These are phyloP conservation scores for Backusella mclennaniae DNA, from an alignment of 192 early-diverging fungal genomes.

Conservation along the genomic window DNA sequence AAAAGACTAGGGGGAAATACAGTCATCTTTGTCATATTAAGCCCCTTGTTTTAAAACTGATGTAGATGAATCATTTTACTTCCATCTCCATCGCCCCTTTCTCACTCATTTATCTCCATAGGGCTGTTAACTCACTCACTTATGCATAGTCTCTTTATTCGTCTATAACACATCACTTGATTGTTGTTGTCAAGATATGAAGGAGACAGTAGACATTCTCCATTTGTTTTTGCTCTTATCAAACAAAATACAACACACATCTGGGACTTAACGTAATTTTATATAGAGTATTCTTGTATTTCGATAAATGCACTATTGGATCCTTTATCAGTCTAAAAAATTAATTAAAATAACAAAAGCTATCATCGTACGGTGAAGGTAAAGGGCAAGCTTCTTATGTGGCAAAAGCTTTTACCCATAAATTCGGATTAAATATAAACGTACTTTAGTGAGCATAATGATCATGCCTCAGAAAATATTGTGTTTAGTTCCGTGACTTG, in stretches of 20 bases:
- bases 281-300: not conserved
- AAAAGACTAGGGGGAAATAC: not conserved
- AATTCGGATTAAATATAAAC: not conserved
- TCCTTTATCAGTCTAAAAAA: not conserved
- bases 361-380: not conserved
- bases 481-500: not conserved
- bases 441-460: not conserved
- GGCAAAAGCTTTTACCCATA: not conserved
- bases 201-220: not conserved
- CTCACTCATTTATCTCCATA: not conserved
- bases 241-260: not conserved
- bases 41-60: not conserved
- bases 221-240: not conserved
- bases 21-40: not conserved
- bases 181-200: not conserved
- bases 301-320: not conserved
- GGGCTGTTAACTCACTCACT: not conserved
- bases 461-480: not conserved
- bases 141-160: not conserved
- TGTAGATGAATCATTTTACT: not conserved
- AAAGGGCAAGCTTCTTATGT: not conserved
- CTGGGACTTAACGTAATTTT: not conserved
- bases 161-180: not conserved
- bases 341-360: slow-evolving; percentile 4
- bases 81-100: not conserved